phyloP scores from a whole-genome alignment of 306 rosid genomes.

The Cercis canadensis region DNA sequence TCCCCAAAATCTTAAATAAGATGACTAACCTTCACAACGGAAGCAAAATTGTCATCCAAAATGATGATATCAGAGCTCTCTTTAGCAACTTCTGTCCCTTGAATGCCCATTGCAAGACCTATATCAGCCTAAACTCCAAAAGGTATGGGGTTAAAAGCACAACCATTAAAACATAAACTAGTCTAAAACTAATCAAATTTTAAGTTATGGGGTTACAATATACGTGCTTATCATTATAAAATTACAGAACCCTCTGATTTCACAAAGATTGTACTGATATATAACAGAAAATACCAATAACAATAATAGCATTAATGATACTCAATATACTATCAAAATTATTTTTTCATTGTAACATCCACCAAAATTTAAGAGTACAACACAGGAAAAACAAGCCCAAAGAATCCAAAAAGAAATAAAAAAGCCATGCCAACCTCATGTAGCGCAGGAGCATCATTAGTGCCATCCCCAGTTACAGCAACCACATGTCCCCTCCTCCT shows the following conservation, averaged over 20 bases:
- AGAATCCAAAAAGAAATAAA: background rate
- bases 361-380: too few relatives aligned
- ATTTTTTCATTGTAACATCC: too few relatives aligned
- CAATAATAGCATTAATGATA: too few relatives aligned
- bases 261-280: too few relatives aligned
- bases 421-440: slow-evolving; percentile 67
- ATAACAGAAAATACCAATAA: too few relatives aligned
- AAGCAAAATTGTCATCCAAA: slow-evolving; percentile 90
- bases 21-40: slow-evolving; percentile 79
- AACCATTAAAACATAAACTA: background rate
- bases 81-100: slow-evolving; percentile 93
- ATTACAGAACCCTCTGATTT: too few relatives aligned
- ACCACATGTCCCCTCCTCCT: slow-evolving; percentile 78
- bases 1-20: background rate
- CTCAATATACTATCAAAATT: too few relatives aligned
- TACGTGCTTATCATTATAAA: too few relatives aligned
- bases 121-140: slow-evolving; percentile 75
- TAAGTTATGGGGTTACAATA: too few relatives aligned
- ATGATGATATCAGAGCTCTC: slow-evolving; percentile 92
- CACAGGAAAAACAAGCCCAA: too few relatives aligned
- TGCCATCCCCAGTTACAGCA: slow-evolving; percentile 96
- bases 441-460: slow-evolving; percentile 93
- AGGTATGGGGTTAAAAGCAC: slow-evolving; percentile 23
- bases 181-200: background rate
- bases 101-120: slow-evolving; percentile 93